Base-by-base conservation (phyloP, 371 early-diverging fungal genomes). In the Dichotomocladium elegans region DNA sequence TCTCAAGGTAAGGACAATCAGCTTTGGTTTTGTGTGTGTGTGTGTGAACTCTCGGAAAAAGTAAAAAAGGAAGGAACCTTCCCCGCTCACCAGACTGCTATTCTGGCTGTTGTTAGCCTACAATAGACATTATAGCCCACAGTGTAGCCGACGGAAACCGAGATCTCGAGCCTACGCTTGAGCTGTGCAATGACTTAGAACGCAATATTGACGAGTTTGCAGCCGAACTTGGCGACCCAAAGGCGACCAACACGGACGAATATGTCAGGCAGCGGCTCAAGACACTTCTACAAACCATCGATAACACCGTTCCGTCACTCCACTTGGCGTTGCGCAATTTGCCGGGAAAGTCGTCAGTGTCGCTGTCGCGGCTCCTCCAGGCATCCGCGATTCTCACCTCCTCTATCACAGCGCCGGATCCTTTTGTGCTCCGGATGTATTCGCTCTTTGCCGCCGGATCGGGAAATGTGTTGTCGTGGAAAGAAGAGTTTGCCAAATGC, bases 391-490 rank as follows among this genome's bases (percentile, higher is more conserved):
- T 70, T 2, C 14, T 76, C 2, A 33, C 55, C 15, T 17, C 31
- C 5, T n/a, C n/a, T n/a, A 14, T 34, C 15, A 65, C 63, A 9
- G 33, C 34, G 14, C 4, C 52, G 22, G 26, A 51, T 9, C 45
- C 49, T 1, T 80, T 86, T 47, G 42, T 44, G 0, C 58, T 83
- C 22, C 74, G 73, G 5, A 54, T 90, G 10, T 90, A 89, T 55
- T 77, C 82, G 6, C 47, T 90, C 37, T 90, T 90, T 55, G 59
- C 74, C 7, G 85, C 77, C 1, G 21, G 37, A 17, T n/a, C 37
- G 21, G n/a, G 17, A 15, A 84, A 85, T 24, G 68, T 79, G 5
- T 86, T 85, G 52, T 89, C 89, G 1, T 90, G 91, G 91, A 87
- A 87, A 60, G 90, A 90, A 58, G 87, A 91, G 41, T 81, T 74